A percentile compares a stretch with the other conserved stretches of the same genome.
Evolutionary conservation across 2,329 filamentous ascomycete species (phyloP).

Genomic region (Hortaea werneckii): DNA sequence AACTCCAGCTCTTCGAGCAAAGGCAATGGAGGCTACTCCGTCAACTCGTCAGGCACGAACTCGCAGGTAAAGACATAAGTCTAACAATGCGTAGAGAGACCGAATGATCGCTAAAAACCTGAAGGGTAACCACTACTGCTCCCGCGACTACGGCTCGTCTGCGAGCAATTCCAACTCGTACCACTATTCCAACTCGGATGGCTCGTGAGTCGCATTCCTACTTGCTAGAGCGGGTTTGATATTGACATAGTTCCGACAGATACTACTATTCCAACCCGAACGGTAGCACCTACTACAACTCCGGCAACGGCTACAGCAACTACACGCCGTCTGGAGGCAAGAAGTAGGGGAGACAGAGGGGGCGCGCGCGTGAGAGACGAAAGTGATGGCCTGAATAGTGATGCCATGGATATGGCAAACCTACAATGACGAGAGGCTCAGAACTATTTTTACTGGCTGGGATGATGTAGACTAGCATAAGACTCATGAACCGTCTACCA

Average conservation of each 20-base stretch:
- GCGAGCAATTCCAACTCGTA: conserved; percentile 50
- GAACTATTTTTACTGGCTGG: no score
- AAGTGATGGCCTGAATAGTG: no score
- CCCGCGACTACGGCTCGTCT: conserved; percentile 50
- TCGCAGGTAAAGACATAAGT: conserved; percentile 43
- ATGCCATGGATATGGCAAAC: no score
- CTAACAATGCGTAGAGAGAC: no score
- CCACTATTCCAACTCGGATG: conserved; percentile 57
- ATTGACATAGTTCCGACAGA: conserved; percentile 26
- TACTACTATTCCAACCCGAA: conserved; percentile 64
- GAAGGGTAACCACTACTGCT: conserved; percentile 59
- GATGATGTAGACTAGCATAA: no score
- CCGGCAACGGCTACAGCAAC: conserved; percentile 45
- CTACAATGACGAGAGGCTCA: no score
- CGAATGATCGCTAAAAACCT: background rate
- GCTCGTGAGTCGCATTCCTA: conserved; percentile 22
- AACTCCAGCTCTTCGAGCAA: conserved; percentile 7
- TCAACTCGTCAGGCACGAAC: conserved; percentile 48
- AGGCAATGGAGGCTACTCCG: conserved; percentile 24
- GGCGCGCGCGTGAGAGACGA: no score
- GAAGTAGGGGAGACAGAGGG: conserved; percentile 1
- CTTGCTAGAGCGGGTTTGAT: background rate
- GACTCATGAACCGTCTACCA: no score
- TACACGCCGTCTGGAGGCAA: conserved; percentile 46
- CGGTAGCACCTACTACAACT: conserved; percentile 59